Evolutionary conservation across 2,329 filamentous ascomycete species (phyloP).

Genomic region (Colletotrichum cereale): DNA sequence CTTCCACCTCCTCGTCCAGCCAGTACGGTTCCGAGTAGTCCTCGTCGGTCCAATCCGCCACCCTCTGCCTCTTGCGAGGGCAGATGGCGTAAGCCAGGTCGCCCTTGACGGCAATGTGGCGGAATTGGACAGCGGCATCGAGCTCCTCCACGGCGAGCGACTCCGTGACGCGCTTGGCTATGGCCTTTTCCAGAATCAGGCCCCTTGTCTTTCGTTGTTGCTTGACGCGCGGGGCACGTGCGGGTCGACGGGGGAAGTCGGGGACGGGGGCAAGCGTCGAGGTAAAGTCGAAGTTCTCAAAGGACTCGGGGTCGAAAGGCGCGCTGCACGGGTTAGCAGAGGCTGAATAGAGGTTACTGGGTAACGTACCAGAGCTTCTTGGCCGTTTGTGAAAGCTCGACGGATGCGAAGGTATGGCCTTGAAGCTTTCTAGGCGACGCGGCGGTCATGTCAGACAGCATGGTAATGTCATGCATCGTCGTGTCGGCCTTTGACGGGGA

Average conservation of each 20-base stretch:
- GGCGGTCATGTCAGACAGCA: conserved; percentile 27
- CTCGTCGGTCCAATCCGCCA: neutral
- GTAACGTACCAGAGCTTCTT: neutral
- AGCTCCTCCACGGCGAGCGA: conserved; percentile 30
- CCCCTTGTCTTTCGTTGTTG: conserved; percentile 9
- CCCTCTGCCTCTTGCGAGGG: conserved; percentile 30
- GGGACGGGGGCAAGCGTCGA: neutral
- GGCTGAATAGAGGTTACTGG: neutral
- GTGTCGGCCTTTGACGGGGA: conserved; percentile 27
- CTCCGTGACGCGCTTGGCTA: conserved; percentile 1
- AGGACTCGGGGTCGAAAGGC: conserved; percentile 19
- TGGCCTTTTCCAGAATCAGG: conserved; percentile 20
- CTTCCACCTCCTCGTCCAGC: conserved; percentile 19
- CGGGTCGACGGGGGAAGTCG: conserved; percentile 5
- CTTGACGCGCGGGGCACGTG: conserved; percentile 10
- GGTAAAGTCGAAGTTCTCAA: neutral
- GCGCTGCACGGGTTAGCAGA: conserved; percentile 18
- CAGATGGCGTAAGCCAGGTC: conserved; percentile 24
- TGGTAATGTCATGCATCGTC: conserved; percentile 31
- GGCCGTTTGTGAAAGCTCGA: conserved; percentile 9
- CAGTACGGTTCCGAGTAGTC: conserved; percentile 16
- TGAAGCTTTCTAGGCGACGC: conserved; percentile 2
- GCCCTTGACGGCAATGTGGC: conserved; percentile 18
- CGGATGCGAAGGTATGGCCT: neutral
- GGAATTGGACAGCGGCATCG: conserved; percentile 27